Base-by-base conservation (phyloP, 1,284 basidiomycete genomes). In the Amylostereum areolatum region DNA sequence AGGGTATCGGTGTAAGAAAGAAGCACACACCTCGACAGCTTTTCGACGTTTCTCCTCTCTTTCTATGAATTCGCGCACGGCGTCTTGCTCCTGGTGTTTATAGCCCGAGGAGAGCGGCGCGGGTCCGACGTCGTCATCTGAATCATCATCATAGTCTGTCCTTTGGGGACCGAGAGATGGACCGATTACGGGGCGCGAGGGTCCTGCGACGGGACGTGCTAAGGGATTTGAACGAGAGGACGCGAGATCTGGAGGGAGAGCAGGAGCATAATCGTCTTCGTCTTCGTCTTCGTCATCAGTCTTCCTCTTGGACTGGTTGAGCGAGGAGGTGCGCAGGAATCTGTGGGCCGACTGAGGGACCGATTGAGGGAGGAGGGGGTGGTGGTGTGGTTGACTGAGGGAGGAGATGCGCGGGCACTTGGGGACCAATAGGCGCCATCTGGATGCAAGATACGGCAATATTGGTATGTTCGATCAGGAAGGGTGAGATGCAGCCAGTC, bases 51-150 rank as follows among this genome's bases (percentile, higher is more conserved):
- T 74, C 60, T 89, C 88, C 65, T 97, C 93, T 45, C 79, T 75
- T 61, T 90, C 91, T 57, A 89, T 66, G 57, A 96, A 94, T 61
- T 86, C 82, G 43, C 79, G 68, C 2, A 92, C 85, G 2, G 83
- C 89, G 52, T 84, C 78, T 34, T 57, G 69, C 62, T 72, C 67
- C 49, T 61, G 61, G 61, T 62, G 9, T 60, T 70, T 48, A 64
- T 53, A 45, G 2, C 69, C 62, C 25, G 60, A 61, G 2, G 85
- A 83, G 0, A 83, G 66, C 0, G 87, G 88, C 62, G 74, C 75
- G 1, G 92, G 92, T 3, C 90, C 92, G 52, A 88, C 78, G 52
- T 85, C 87, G 47, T 80, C 79, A 43, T 83, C 81, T 11, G 81
- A 79, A 29, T 77, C 73, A 28, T 75, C 69, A 37, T 66, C 60